Evolutionary conservation across 768 basidiomycete species (phyloP).

Genomic region (Panaeolus cyanescens): DNA sequence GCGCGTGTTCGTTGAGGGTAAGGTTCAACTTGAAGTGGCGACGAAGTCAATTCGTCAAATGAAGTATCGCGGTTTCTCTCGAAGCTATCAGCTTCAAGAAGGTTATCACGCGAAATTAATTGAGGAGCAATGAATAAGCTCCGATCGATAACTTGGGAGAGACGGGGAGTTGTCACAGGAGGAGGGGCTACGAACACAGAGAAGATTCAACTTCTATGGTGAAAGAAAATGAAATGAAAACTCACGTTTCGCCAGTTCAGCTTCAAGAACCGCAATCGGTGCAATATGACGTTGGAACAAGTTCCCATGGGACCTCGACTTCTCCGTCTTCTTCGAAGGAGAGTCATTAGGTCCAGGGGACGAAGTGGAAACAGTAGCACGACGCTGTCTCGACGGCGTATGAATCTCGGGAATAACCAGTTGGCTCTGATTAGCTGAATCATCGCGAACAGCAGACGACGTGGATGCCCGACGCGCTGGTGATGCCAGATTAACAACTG

Average conservation of each 20-base stretch:
- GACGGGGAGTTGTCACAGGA: slow-evolving; percentile 48
- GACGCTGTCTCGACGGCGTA: slow-evolving; percentile 47
- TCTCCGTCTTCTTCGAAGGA: slow-evolving; percentile 66
- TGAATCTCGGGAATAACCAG: slow-evolving; percentile 35
- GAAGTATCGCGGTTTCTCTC: slow-evolving; percentile 32
- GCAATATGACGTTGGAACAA: slow-evolving; percentile 65
- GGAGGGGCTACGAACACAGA: slow-evolving; percentile 35
- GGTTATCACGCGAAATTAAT: slow-evolving; percentile 39
- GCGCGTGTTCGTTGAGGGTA: slow-evolving; percentile 53
- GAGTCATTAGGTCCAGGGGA: slow-evolving; percentile 53
- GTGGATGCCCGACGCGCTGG: slow-evolving; percentile 6
- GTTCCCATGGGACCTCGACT: slow-evolving; percentile 67
- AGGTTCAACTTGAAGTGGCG: slow-evolving; percentile 64
- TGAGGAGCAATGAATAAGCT: slow-evolving; percentile 66
- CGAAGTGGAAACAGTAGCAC: slow-evolving; percentile 70
- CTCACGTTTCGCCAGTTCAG: slow-evolving; percentile 67
- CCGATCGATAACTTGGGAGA: slow-evolving; percentile 70
- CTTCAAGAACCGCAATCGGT: slow-evolving; percentile 62
- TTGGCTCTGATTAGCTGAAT: slow-evolving; percentile 25
- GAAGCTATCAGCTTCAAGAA: slow-evolving; percentile 29
- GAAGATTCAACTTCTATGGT: neutral
- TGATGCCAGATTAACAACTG: slow-evolving; percentile 3
- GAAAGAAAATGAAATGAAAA: slow-evolving; percentile 1
- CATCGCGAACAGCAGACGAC: slow-evolving; percentile 9
- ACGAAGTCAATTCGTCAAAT: slow-evolving; percentile 59